Evolutionary conservation across 768 basidiomycete genomes (phyloP).

Genomic region (Psilocybe tampanensis): DNA sequence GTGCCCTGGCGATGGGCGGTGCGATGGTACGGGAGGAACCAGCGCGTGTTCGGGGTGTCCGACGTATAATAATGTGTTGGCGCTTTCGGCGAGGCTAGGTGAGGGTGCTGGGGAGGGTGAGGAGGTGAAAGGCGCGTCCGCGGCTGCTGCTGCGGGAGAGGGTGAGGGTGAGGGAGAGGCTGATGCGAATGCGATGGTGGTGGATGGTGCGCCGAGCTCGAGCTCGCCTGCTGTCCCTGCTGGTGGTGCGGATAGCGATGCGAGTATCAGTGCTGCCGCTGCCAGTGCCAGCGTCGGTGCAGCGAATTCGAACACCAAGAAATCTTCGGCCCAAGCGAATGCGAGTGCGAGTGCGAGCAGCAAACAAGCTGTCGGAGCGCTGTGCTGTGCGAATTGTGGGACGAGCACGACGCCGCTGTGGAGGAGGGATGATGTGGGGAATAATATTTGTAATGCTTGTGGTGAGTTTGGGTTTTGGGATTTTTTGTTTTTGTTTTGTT

Average conservation of each 20-base stretch:
- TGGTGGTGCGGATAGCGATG: conserved; percentile 36
- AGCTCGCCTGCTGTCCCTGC: conserved; percentile 3
- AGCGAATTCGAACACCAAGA: too few species aligned
- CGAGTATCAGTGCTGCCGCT: conserved; percentile 24
- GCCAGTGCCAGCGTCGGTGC: conserved; percentile 26
- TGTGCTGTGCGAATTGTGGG: conserved; percentile 87
- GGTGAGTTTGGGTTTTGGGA: conserved; percentile 66
- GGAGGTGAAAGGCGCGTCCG: conserved; percentile 21
- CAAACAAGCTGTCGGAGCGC: conserved; percentile 60
- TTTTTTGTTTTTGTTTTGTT: conserved; percentile 18
- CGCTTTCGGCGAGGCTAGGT: conserved; percentile 41
- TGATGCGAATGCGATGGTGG: conserved; percentile 8
- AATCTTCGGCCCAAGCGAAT: too few species aligned
- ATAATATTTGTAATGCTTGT: conserved; percentile 94
- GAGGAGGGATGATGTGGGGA: conserved; percentile 88
- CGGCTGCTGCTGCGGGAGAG: conserved; percentile 20
- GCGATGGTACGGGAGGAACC: conserved; percentile 96
- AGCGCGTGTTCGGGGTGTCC: conserved; percentile 95
- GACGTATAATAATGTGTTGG: conserved; percentile 87
- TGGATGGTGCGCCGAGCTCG: conserved; percentile 4
- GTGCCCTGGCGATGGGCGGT: conserved; percentile 98
- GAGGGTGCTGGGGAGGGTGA: conserved; percentile 35
- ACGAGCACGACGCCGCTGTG: conserved; percentile 90
- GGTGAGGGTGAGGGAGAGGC: conserved; percentile 17
- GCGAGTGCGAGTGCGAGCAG: conserved; percentile 20